phyloP scores from a whole-genome alignment of 768 basidiomycete genomes.

The Tulasnella sp. region DNA sequence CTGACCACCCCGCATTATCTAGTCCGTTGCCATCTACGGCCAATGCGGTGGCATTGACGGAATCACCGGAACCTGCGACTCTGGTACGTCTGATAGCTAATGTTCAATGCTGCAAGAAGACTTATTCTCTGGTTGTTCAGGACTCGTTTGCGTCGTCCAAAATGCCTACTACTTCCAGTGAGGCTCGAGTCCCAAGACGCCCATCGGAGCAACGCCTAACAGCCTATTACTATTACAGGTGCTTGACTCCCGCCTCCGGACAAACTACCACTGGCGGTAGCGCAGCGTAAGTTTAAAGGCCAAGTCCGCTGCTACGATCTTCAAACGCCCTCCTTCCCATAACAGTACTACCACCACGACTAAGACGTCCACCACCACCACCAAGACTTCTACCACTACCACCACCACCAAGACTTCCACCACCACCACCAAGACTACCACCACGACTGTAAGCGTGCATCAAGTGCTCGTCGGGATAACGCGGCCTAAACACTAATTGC shows the following conservation, averaged over 20 bases:
- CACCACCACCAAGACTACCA: constrained; percentile 1
- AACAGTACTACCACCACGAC: constrained; percentile 8
- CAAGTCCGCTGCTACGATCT: neutral
- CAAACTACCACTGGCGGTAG: constrained; percentile 3
- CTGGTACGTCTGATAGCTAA: neutral
- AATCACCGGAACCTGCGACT: constrained; percentile 2
- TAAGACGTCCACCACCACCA: constrained; percentile 12
- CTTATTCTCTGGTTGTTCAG: neutral
- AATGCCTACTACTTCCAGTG: constrained; percentile 12
- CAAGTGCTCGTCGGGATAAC: neutral
- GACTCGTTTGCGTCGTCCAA: constrained; percentile 5
- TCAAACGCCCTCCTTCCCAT: neutral
- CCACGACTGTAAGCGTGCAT: neutral
- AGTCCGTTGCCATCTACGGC: neutral
- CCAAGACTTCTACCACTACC: constrained; percentile 22
- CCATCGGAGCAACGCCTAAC: neutral
- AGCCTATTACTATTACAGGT: neutral
- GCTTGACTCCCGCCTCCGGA: neutral
- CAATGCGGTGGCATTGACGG: constrained; percentile 11
- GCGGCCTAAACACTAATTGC: neutral
- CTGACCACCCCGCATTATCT: neutral
- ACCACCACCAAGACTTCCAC: constrained; percentile 30
- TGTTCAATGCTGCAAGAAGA: neutral
- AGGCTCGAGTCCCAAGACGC: neutral
- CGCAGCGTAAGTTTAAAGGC: neutral